Percentiles rank a stretch among this genome's conserved stretches.
Conservation (phyloP, 345 rosid genomes). For the Iberis pinnata region DNA sequence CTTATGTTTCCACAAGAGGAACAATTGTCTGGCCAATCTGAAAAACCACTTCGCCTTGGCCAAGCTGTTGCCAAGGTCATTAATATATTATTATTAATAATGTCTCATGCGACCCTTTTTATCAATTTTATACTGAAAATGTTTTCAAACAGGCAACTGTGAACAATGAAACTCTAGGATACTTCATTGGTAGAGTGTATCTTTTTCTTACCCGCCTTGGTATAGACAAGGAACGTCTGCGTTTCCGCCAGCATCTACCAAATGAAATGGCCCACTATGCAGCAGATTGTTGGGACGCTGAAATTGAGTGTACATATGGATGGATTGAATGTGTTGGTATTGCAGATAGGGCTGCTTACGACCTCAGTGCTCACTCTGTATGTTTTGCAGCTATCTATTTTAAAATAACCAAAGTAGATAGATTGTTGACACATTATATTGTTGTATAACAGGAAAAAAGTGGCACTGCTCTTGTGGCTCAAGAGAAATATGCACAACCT, state of each 20-base stretch:
- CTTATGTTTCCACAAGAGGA: constrained; percentile 87
- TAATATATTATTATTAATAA: constrained; percentile 16
- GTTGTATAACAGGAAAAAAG: constrained; percentile 78
- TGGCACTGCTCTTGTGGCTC: constrained; percentile 69
- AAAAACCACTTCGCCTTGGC: constrained; percentile 49
- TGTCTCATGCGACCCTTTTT: too few relatives aligned
- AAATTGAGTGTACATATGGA: constrained; percentile 87
- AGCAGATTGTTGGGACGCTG: constrained; percentile 99
- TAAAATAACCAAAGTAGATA: neutral
- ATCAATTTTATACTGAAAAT: constrained; percentile 2
- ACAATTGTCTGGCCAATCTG: constrained; percentile 84
- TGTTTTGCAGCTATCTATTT: constrained; percentile 1
- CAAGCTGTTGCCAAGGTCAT: constrained; percentile 77
- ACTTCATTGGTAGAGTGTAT: constrained; percentile 91
- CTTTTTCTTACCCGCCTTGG: constrained; percentile 78
- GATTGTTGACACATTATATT: constrained; percentile 6
- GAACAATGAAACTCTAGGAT: constrained; percentile 90
- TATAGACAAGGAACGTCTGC: constrained; percentile 64
- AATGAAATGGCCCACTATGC: constrained; percentile 99
- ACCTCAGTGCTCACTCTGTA: constrained; percentile 79
- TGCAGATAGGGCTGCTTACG: constrained; percentile 96
- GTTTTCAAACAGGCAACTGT: constrained; percentile 56
- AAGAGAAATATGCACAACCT: constrained; percentile 78
- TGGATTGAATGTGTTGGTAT: constrained; percentile 99
- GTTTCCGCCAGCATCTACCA: constrained; percentile 93